Base-by-base conservation (phyloP, 768 basidiomycete species). In the Agaricus sinodeliciosus region DNA sequence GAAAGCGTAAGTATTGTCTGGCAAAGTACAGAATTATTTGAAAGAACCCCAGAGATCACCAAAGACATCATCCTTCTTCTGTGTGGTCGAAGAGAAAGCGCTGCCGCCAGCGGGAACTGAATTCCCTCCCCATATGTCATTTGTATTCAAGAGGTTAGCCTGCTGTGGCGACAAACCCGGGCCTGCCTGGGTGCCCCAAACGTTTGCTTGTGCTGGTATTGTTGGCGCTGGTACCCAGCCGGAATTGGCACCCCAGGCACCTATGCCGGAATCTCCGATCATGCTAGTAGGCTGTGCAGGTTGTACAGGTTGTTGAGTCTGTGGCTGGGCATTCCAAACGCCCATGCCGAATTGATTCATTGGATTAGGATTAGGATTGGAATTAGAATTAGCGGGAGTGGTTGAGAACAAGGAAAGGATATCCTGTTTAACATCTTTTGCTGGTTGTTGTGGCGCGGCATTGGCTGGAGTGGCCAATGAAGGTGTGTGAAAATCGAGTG, bases 1-100 rank as follows among this genome's bases (percentile, higher is more conserved):
- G 22, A 22, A 22, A 22, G 22, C 3, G 22, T 22, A 22, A 22
- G 11, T 31, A 31, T 8, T 31, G 7, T 11, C 8, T 8, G 31
- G 8, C 31, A 31, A 31, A 31, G 31, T 31, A 31, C 31, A 31
- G 8, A 31, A 11, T 62, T 74, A 90, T 73, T 90, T 90, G 67
- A 88, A 88, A 36, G 83, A 80, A 45, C 87, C 87, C 90, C 90
- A 91, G 45, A 92, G 66, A 67, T 91, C 87, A 6, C 85, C 87
- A 62, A 91, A 91, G 6, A 72, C 82, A 60, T 92, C 89, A 56
- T 90, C 89, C 67, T 77, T 85, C 72, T 86, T 84, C 45, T 63
- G 63, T 8, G 52, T 12, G 15, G 48, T 36, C 7, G 54, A 37
- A 1, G 58, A 28, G 27, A 47, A 9, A 12, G 25, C 2, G 13